phyloP scores from a whole-genome alignment of 2,329 filamentous ascomycete genomes.

The Aspergillus chevalieri region DNA sequence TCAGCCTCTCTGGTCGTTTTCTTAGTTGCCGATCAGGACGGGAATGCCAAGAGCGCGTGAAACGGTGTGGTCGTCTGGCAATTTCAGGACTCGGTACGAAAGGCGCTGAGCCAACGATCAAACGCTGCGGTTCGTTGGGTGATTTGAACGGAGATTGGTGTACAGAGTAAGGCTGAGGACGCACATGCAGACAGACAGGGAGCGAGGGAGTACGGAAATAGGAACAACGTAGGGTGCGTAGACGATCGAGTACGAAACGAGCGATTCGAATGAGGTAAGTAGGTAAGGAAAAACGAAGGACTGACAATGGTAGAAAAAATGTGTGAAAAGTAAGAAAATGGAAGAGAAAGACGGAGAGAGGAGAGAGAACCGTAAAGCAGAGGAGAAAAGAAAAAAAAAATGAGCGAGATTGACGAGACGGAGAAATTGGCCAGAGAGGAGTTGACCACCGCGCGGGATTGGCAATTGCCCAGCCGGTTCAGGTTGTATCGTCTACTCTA shows the following conservation, averaged over 20 bases:
- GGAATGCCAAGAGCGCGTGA: conserved; percentile 14
- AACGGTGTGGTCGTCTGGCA: conserved; percentile 9
- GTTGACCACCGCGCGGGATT: background rate
- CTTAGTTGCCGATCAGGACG: background rate
- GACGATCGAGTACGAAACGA: background rate
- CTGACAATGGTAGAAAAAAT: background rate
- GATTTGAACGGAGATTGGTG: background rate
- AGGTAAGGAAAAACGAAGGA: background rate
- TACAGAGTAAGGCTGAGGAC: background rate
- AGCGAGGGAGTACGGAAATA: conserved; percentile 1
- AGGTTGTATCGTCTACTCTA: no score
- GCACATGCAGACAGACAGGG: conserved; percentile 2
- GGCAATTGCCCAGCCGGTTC: background rate
- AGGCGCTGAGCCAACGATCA: conserved; percentile 3
- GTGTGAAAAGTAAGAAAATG: background rate
- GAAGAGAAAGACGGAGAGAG: background rate
- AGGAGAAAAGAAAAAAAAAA: background rate
- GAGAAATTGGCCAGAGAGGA: background rate
- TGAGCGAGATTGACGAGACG: background rate
- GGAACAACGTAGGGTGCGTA: background rate
- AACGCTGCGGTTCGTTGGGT: background rate
- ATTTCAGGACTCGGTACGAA: conserved; percentile 9
- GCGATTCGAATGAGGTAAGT: background rate
- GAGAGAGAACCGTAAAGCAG: background rate
- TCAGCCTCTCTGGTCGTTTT: background rate